Evolutionary conservation across 441 rosid species (phyloP).

Genomic region (Cnidoscolus chayamansa): DNA sequence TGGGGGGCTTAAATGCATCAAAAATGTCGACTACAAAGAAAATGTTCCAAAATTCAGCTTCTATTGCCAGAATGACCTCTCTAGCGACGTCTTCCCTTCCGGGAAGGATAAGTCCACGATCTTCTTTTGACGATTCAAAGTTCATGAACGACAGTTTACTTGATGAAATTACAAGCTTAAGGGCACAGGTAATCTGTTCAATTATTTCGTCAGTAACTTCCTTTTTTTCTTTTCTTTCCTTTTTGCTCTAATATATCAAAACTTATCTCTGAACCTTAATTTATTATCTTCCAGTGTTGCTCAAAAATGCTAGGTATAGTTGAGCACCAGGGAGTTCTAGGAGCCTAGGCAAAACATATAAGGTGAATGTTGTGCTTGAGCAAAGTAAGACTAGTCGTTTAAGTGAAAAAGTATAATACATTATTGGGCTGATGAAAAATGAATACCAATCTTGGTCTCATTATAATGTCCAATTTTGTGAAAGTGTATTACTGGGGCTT

Average conservation of each 20-base stretch:
- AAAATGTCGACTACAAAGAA: slow-evolving; percentile 41
- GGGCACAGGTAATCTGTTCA: slow-evolving; percentile 52
- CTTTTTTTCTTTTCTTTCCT: neutral
- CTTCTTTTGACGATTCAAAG: slow-evolving; percentile 50
- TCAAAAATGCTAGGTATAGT: neutral
- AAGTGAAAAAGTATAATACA: neutral
- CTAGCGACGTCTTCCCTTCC: slow-evolving; percentile 44
- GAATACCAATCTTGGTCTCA: neutral
- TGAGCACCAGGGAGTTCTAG: neutral
- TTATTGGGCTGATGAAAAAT: neutral
- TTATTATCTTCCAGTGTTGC: neutral
- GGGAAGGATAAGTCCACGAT: slow-evolving; percentile 48
- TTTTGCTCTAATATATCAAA: neutral
- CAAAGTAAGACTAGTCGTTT: neutral
- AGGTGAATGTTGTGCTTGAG: neutral
- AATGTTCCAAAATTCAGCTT: slow-evolving; percentile 30
- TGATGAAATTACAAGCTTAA: slow-evolving; percentile 55
- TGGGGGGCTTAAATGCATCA: slow-evolving; percentile 29
- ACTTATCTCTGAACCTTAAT: neutral
- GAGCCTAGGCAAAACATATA: neutral
- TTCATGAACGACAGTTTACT: slow-evolving; percentile 35
- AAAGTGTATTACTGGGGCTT: neutral
- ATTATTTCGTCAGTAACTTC: neutral
- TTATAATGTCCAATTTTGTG: neutral
- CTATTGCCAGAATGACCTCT: slow-evolving; percentile 43